A percentile compares a stretch with the other conserved stretches of the same genome.
Conservation (phyloP, 1,284 basidiomycete genomes). For the Malassezia japonica region DNA sequence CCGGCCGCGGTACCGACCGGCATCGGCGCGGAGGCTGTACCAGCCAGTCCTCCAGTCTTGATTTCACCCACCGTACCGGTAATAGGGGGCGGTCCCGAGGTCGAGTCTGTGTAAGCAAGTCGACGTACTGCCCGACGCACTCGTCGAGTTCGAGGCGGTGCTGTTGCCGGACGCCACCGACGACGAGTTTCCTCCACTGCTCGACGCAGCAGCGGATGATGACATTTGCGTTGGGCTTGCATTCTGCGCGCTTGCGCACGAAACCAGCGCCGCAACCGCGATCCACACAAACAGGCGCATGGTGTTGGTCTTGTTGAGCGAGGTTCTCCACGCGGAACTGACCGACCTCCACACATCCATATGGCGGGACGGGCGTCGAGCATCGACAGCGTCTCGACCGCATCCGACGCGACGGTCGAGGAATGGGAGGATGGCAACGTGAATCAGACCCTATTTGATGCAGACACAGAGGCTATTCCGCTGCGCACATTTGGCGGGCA, state of each 20-base stretch:
- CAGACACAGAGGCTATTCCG: background rate
- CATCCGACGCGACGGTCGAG: constrained; percentile 9
- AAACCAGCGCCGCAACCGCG: background rate
- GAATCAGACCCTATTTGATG: no score
- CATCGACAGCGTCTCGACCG: constrained; percentile 14
- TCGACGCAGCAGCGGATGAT: background rate
- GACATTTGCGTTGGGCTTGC: background rate
- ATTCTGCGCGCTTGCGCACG: background rate
- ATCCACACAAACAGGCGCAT: background rate
- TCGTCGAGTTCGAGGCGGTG: background rate
- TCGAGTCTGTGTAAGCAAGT: background rate
- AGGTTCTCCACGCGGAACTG: background rate
- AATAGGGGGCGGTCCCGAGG: background rate
- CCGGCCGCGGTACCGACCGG: constrained; percentile 1
- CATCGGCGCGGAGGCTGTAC: constrained; percentile 5
- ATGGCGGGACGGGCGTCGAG: background rate
- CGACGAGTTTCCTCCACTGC: background rate
- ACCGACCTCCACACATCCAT: no score
- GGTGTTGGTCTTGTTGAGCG: constrained; percentile 2
- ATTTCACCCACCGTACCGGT: constrained; percentile 10
- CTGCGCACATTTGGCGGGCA: background rate
- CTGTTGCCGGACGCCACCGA: background rate
- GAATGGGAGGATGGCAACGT: background rate
- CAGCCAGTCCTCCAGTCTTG: constrained; percentile 1
- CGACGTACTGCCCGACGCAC: background rate